These are phyloP conservation scores for Pythium inflatum DNA, from an alignment of 352 stramenopile species.

Conservation along the genomic window DNA sequence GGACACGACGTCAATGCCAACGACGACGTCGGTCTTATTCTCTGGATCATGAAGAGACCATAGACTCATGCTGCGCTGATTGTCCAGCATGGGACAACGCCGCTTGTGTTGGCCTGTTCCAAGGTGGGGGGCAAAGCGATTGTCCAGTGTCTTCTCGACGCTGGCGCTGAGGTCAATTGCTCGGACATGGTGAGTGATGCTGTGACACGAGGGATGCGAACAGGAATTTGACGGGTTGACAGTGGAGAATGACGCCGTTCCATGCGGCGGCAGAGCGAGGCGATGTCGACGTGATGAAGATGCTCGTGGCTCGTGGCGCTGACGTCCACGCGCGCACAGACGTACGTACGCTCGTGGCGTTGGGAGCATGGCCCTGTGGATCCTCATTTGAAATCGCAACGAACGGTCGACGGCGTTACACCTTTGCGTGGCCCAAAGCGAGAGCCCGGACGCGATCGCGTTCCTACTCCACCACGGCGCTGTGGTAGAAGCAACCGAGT, in stretches of 20 bases:
- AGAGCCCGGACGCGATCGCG: background rate
- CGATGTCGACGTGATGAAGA: slow-evolving; percentile 2
- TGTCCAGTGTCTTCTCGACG: background rate
- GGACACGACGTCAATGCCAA: background rate
- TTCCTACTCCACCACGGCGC: background rate
- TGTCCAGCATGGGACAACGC: background rate
- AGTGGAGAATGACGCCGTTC: background rate
- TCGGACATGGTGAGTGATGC: background rate
- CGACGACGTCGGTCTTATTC: background rate
- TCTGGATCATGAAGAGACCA: too few relatives aligned
- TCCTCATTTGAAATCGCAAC: background rate
- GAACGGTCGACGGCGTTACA: background rate
- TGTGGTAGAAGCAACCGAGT: background rate
- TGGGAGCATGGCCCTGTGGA: too few relatives aligned
- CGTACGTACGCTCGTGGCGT: too few relatives aligned
- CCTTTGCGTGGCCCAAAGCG: background rate
- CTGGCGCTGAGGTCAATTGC: background rate
- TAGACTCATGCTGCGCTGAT: too few relatives aligned
- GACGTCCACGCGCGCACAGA: background rate
- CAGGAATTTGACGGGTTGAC: too few relatives aligned
- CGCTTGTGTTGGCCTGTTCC: background rate
- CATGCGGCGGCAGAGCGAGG: slow-evolving; percentile 10
- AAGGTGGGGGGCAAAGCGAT: background rate
- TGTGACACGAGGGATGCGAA: too few relatives aligned
- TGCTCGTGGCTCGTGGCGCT: background rate